A percentile compares a stretch with the other conserved stretches of the same genome.
phyloP scores from a whole-genome alignment of 768 basidiomycete genomes.

The Suillus sp. region DNA sequence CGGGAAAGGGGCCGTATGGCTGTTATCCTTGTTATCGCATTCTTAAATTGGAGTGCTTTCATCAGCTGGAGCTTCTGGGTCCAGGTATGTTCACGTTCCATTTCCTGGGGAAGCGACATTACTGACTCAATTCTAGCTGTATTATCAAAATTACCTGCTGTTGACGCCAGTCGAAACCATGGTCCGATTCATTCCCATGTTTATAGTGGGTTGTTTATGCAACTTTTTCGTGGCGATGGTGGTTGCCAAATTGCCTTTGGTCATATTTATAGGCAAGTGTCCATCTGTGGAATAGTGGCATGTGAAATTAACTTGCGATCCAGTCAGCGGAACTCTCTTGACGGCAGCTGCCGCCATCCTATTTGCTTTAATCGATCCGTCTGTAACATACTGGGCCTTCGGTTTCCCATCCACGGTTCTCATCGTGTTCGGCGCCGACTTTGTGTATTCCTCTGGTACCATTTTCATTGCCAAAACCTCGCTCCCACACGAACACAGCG shows the following conservation, averaged over 20 bases:
- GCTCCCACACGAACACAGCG: conserved; percentile 69
- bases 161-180: conserved; percentile 62
- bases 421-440: conserved; percentile 75
- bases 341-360: conserved; percentile 62
- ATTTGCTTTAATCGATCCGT: conserved; percentile 66
- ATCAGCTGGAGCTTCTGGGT: conserved; percentile 54
- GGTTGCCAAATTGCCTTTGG: conserved; percentile 55
- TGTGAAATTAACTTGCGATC: conserved; percentile 7
- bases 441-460: conserved; percentile 72
- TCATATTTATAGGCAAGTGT: conserved; percentile 54
- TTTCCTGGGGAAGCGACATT: conserved; percentile 21
- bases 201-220: conserved; percentile 60
- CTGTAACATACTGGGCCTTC: conserved; percentile 69
- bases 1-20: conserved; percentile 62
- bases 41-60: conserved; percentile 64
- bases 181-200: conserved; percentile 71
- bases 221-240: conserved; percentile 67
- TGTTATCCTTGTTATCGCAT: conserved; percentile 61
- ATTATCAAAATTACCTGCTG: conserved; percentile 66
- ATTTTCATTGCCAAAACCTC: conserved; percentile 73
- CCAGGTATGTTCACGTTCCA: conserved; percentile 35
- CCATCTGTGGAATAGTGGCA: background rate
- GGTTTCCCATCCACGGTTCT: conserved; percentile 69
- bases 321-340: conserved; percentile 56
- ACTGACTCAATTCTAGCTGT: conserved; percentile 45